phyloP scores from a whole-genome alignment of 768 basidiomycete genomes.

The Lentinus tigrinus region DNA sequence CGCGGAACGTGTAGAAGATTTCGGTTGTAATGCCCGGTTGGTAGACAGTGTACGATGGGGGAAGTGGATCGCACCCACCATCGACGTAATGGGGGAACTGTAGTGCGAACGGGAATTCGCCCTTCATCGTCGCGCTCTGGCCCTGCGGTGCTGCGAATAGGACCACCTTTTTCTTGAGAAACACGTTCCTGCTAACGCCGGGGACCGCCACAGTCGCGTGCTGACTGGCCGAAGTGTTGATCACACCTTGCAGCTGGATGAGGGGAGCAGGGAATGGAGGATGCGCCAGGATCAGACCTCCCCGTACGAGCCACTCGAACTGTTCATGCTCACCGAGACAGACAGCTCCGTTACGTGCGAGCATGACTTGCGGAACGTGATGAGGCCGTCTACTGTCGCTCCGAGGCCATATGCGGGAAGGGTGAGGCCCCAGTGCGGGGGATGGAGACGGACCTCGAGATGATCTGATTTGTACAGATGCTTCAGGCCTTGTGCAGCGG shows the following conservation, averaged over 20 bases:
- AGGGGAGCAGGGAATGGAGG: neutral
- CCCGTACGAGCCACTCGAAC: neutral
- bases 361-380: constrained; percentile 35
- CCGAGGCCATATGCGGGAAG: constrained; percentile 44
- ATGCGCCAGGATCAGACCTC: neutral
- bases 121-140: constrained; percentile 23
- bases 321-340: constrained; percentile 32
- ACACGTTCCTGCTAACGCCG: constrained; percentile 25
- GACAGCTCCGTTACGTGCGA: constrained; percentile 38
- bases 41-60: constrained; percentile 38
- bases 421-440: constrained; percentile 36
- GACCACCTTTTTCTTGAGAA: constrained; percentile 30
- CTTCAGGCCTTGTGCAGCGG: constrained; percentile 22
- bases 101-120: constrained; percentile 37
- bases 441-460: constrained; percentile 41
- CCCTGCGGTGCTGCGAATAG: constrained; percentile 27
- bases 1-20: constrained; percentile 37
- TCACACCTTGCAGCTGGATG: constrained; percentile 36
- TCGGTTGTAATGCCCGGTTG: constrained; percentile 30
- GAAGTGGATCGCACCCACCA: constrained; percentile 30
- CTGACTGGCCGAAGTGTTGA: constrained; percentile 34
- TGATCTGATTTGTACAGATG: constrained; percentile 40
- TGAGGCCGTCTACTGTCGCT: constrained; percentile 39
- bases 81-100: constrained; percentile 37
- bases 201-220: constrained; percentile 23